Conservation (phyloP, 345 rosid species). For the Corymbia maculata region DNA sequence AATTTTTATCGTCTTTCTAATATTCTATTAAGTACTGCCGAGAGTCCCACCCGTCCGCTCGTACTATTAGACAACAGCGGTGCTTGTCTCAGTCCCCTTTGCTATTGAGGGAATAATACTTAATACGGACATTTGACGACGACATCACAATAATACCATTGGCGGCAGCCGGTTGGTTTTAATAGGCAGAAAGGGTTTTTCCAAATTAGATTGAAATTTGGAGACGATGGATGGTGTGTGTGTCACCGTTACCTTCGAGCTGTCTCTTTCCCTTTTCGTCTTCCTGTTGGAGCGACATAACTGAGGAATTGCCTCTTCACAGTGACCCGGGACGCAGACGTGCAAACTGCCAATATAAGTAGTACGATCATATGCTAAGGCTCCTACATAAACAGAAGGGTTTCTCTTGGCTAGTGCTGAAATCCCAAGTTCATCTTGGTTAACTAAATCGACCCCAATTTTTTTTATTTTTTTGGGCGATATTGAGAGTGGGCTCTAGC, state of each 20-base stretch:
- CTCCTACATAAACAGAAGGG: neutral
- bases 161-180: neutral
- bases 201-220: neutral
- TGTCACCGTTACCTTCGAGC: neutral
- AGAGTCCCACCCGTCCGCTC: neutral
- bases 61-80: neutral
- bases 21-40: neutral
- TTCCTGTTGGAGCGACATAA: neutral
- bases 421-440: neutral
- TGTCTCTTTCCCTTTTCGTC: neutral
- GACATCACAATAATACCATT: neutral
- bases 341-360: neutral
- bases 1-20: neutral
- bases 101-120: neutral
- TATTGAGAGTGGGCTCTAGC: neutral
- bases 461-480: fast-evolving
- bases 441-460: neutral
- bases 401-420: neutral
- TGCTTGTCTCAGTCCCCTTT: neutral
- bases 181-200: neutral
- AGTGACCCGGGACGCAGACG: neutral
- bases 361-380: neutral
- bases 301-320: neutral
- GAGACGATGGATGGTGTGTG: neutral
- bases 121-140: neutral